phyloP scores from a whole-genome alignment of 176 grass and related monocot species.

The Lolium multiflorum region DNA sequence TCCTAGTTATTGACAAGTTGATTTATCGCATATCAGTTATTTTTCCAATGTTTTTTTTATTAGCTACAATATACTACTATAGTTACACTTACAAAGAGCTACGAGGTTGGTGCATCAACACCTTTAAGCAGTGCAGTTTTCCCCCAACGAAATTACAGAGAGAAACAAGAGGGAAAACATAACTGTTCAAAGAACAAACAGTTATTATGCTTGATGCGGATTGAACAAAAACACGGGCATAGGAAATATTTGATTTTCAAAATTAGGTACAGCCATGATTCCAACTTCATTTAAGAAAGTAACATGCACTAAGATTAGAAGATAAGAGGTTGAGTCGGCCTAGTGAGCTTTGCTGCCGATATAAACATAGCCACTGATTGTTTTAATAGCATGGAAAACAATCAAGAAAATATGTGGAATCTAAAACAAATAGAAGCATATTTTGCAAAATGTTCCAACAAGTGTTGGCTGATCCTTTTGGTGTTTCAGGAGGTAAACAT shows the following conservation, averaged over 20 bases:
- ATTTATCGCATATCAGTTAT: not conserved
- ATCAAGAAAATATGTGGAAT: not conserved
- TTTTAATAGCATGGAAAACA: not conserved
- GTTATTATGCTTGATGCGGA: not conserved
- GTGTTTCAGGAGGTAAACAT: not conserved
- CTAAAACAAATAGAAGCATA: not conserved
- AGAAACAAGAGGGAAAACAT: not conserved
- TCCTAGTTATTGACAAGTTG: not conserved
- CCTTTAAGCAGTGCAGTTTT: not conserved
- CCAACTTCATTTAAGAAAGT: not conserved
- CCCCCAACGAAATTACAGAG: not conserved
- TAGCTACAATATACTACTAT: not conserved
- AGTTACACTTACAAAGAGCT: not conserved
- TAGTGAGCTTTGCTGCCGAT: not conserved
- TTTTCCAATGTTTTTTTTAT: conserved; percentile 10
- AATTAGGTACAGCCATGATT: not conserved
- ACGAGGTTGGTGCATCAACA: conserved; percentile 21
- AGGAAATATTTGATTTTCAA: not conserved
- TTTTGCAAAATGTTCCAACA: conserved; percentile 10
- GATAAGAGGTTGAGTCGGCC: not conserved
- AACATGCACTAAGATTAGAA: not conserved
- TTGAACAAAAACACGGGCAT: not conserved
- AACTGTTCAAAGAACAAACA: not conserved
- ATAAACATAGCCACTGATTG: not conserved
- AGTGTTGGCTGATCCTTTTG: conserved; percentile 2